A percentile compares a stretch with the other conserved stretches of the same genome.
These are phyloP conservation scores for Pythium oligandrum DNA, from an alignment of 352 stramenopile genomes.

Conservation along the genomic window DNA sequence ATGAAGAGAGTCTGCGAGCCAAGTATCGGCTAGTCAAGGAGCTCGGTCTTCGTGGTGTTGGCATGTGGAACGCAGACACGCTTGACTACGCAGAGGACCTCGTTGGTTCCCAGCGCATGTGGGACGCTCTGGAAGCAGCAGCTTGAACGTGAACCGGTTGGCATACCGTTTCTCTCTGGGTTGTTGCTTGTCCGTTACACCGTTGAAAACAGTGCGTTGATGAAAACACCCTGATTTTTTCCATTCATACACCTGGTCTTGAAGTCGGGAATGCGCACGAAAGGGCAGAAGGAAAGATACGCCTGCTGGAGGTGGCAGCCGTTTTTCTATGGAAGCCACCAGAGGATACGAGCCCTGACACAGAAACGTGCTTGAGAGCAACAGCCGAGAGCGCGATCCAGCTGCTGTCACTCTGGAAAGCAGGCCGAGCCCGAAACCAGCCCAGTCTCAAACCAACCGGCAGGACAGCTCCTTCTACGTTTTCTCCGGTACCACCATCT, in stretches of 20 bases:
- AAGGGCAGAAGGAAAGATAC: conserved; percentile 29
- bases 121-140: conserved; percentile 34
- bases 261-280: conserved; percentile 3
- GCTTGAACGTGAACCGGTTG: conserved; percentile 16
- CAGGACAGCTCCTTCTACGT: too few species aligned
- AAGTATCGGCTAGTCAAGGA: conserved; percentile 56
- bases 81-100: conserved; percentile 42
- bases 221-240: conserved; percentile 22
- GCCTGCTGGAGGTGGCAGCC: conserved; percentile 2
- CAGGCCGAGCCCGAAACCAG: too few species aligned
- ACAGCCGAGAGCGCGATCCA: too few species aligned
- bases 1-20: conserved; percentile 40
- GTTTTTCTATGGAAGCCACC: conserved; percentile 24
- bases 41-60: conserved; percentile 49
- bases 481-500: too few species aligned
- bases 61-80: conserved; percentile 82
- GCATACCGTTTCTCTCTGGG: background rate
- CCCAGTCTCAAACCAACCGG: too few species aligned
- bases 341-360: too few species aligned
- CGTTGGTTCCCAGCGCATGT: conserved; percentile 50
- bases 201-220: conserved; percentile 1
- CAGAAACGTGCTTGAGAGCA: too few species aligned
- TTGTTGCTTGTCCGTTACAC: background rate
- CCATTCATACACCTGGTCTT: conserved; percentile 5
- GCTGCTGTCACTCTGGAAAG: too few species aligned